A percentile compares a stretch with the other conserved stretches of the same genome.
Evolutionary conservation across 1,139 yeast genomes (phyloP).

Genomic region (Blastobotrys apis): DNA sequence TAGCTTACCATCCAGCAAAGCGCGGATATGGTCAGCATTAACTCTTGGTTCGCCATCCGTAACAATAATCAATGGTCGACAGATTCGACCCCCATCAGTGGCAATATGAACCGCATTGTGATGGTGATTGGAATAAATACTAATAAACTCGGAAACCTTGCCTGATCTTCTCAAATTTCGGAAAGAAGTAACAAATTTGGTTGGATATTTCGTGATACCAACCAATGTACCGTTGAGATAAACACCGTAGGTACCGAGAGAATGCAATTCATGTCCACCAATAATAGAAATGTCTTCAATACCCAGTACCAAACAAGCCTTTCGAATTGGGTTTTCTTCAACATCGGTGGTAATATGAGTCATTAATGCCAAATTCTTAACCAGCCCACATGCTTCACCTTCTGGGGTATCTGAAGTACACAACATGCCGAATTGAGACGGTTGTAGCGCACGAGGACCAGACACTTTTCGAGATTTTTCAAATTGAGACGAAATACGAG

Average conservation of each 20-base stretch:
- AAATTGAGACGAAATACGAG: conserved; percentile 96
- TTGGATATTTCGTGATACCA: conserved; percentile 86
- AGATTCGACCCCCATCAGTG: conserved; percentile 97
- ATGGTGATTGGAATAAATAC: conserved; percentile 84
- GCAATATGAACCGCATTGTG: conserved; percentile 95
- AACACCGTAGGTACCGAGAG: conserved; percentile 74
- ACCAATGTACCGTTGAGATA: conserved; percentile 89
- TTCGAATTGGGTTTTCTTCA: conserved; percentile 83
- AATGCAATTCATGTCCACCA: conserved; percentile 80
- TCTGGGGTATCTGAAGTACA: conserved; percentile 99
- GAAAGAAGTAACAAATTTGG: conserved; percentile 71
- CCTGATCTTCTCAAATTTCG: conserved; percentile 81
- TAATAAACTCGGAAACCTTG: conserved; percentile 81
- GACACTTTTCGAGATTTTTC: conserved; percentile 97
- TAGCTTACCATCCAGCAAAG: conserved; percentile 64
- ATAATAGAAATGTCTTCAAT: conserved; percentile 80
- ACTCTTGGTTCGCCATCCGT: conserved; percentile 68
- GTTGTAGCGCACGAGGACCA: conserved; percentile 98
- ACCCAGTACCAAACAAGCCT: conserved; percentile 75
- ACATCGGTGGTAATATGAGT: conserved; percentile 98
- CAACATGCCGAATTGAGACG: conserved; percentile 98
- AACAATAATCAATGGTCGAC: conserved; percentile 92
- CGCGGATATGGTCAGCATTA: conserved; percentile 57
- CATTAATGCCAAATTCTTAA: conserved; percentile 93
- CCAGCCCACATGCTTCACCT: conserved; percentile 99